Evolutionary conservation across 2,329 filamentous ascomycete genomes (phyloP).

Genomic region (Aspergillus hortae): DNA sequence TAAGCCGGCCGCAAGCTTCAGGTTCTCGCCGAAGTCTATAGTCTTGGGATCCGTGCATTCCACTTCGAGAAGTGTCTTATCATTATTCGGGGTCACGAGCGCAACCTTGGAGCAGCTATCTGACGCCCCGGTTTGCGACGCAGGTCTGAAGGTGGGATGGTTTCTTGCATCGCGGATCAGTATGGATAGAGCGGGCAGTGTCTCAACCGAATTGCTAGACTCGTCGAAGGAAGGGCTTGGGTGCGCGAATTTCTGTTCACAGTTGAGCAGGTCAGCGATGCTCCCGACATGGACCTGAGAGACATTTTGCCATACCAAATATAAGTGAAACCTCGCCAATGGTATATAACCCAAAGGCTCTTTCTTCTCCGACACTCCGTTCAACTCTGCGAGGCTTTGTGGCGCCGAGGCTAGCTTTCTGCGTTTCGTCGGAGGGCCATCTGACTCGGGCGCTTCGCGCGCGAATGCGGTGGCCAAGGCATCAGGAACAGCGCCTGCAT

Average conservation of each 20-base stretch:
- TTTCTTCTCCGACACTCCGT: constrained; percentile 14
- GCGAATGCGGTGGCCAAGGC: constrained; percentile 22
- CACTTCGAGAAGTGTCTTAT: constrained; percentile 17
- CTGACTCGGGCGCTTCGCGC: constrained; percentile 7
- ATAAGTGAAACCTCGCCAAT: constrained; percentile 26
- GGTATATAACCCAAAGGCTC: constrained; percentile 31
- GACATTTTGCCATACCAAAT: constrained; percentile 21
- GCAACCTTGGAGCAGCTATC: constrained; percentile 17
- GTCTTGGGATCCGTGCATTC: constrained; percentile 13
- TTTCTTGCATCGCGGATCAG: constrained; percentile 12
- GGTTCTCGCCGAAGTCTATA: constrained; percentile 19
- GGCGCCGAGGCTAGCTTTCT: constrained; percentile 24
- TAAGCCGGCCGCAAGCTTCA: constrained; percentile 19
- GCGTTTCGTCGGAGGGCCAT: constrained; percentile 29
- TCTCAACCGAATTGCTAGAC: not conserved
- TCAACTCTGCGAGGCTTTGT: constrained; percentile 15
- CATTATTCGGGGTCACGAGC: constrained; percentile 15
- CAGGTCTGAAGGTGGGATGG: not conserved
- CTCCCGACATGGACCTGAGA: not conserved
- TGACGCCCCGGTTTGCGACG: not conserved
- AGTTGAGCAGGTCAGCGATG: not conserved
- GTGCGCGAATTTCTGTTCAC: constrained; percentile 17
- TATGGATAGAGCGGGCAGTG: constrained; percentile 16
- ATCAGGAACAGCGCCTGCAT: constrained; percentile 20
- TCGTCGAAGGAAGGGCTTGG: not conserved